Evolutionary conservation across 805 yeast species (phyloP).

Genomic region (Hanseniaspora valbyensis): DNA sequence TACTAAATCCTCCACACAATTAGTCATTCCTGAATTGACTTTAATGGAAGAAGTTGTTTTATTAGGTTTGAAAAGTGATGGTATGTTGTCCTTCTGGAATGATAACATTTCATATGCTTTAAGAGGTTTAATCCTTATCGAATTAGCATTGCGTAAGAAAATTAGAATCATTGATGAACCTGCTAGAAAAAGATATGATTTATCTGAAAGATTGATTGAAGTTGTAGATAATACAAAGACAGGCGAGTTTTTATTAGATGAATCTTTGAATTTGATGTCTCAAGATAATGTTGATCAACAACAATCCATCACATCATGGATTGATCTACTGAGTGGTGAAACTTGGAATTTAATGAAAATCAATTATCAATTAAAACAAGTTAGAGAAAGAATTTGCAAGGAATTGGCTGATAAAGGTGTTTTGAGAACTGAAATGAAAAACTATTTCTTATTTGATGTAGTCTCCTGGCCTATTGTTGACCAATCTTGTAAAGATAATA

Average conservation of each 20-base stretch:
- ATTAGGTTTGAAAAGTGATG: conserved; percentile 92
- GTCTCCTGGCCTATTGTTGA: conserved; percentile 96
- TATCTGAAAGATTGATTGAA: conserved; percentile 77
- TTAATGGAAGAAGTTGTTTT: conserved; percentile 93
- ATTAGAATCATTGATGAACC: conserved; percentile 86
- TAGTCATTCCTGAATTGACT: conserved; percentile 55
- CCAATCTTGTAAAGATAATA: conserved; percentile 67
- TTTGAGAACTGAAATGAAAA: conserved; percentile 88
- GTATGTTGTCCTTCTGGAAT: conserved; percentile 94
- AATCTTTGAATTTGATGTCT: conserved; percentile 82
- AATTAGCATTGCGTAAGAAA: conserved; percentile 81
- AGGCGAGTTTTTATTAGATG: conserved; percentile 91
- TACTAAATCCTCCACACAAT: conserved; percentile 22
- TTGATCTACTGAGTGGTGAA: conserved; percentile 85
- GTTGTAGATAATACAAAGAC: conserved; percentile 78
- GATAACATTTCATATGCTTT: conserved; percentile 93
- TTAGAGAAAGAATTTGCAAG: conserved; percentile 88
- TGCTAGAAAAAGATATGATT: conserved; percentile 75
- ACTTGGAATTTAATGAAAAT: conserved; percentile 96
- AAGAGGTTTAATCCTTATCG: conserved; percentile 86
- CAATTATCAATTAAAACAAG: conserved; percentile 91
- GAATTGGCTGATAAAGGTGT: conserved; percentile 96
- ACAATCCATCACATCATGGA: conserved; percentile 78
- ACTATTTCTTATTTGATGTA: conserved; percentile 91
- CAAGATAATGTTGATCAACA: conserved; percentile 47